These are phyloP conservation scores for Globisporangium perplexum DNA, from an alignment of 352 stramenopile genomes.

Conservation along the genomic window DNA sequence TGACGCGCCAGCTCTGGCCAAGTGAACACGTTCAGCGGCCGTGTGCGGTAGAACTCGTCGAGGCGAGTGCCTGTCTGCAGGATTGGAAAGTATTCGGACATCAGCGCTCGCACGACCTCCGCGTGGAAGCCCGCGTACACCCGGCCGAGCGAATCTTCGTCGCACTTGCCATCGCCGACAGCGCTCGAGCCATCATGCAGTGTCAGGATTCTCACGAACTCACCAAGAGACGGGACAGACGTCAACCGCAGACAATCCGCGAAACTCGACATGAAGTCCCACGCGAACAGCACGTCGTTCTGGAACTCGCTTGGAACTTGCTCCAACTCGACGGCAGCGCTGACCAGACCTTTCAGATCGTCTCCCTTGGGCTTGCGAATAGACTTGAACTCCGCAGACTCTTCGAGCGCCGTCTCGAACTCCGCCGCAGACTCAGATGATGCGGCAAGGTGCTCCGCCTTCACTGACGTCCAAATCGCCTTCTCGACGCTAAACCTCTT, in stretches of 20 bases:
- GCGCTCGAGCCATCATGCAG: constrained; percentile 39
- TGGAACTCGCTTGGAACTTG: constrained; percentile 35
- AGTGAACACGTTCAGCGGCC: constrained; percentile 69
- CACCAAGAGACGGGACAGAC: constrained; percentile 36
- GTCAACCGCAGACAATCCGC: constrained; percentile 53
- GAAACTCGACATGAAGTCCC: constrained; percentile 75
- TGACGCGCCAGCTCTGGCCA: constrained; percentile 79
- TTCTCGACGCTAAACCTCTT: constrained; percentile 45
- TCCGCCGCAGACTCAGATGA: neutral
- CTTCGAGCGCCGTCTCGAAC: neutral
- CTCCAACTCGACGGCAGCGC: constrained; percentile 27
- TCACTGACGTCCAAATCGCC: constrained; percentile 49
- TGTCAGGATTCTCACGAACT: constrained; percentile 48
- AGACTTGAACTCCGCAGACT: neutral
- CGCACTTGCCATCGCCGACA: constrained; percentile 40
- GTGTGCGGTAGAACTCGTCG: constrained; percentile 66
- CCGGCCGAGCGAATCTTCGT: constrained; percentile 40
- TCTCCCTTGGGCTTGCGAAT: neutral
- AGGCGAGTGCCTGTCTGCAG: constrained; percentile 64
- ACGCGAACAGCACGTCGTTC: constrained; percentile 62
- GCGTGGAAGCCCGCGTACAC: constrained; percentile 48
- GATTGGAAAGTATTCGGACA: constrained; percentile 62
- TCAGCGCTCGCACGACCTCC: constrained; percentile 40
- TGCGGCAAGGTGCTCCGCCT: constrained; percentile 24
- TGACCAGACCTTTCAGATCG: constrained; percentile 18